Percentiles rank a stretch among this genome's conserved stretches.
phyloP scores from a whole-genome alignment of 2,329 filamentous ascomycete genomes.

The Rhytidhysteron rufulum region DNA sequence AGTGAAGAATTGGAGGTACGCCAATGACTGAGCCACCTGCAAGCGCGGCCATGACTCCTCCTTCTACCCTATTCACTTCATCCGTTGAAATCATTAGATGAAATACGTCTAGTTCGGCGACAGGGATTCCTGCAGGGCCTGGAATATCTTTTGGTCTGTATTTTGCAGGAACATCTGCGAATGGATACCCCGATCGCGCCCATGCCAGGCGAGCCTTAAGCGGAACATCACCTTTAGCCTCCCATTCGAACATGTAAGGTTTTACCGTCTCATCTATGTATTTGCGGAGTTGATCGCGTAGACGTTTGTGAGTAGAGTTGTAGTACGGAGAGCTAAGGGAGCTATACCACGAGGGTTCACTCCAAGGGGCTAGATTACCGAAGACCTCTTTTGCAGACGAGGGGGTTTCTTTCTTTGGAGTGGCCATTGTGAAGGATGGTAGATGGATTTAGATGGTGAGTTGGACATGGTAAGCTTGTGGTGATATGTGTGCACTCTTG shows the following conservation, averaged over 20 bases:
- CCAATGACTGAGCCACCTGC: conserved; percentile 61
- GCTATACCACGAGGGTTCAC: conserved; percentile 45
- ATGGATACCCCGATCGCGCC: conserved; percentile 40
- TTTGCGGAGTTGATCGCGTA: conserved; percentile 54
- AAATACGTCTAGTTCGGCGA: conserved; percentile 35
- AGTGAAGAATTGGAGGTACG: conserved; percentile 59
- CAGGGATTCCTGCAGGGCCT: conserved; percentile 34
- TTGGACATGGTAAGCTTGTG: background rate
- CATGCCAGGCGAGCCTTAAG: conserved; percentile 41
- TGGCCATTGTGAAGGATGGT: background rate
- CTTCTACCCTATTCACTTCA: conserved; percentile 53
- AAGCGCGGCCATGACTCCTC: conserved; percentile 56
- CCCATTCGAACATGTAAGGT: conserved; percentile 61
- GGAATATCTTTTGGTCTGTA: conserved; percentile 40
- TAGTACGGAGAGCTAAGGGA: conserved; percentile 59
- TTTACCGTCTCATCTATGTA: conserved; percentile 59
- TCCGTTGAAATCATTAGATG: conserved; percentile 51
- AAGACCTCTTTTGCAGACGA: conserved; percentile 21
- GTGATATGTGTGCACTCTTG: background rate
- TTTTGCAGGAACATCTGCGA: conserved; percentile 41
- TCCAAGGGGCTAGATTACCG: conserved; percentile 40
- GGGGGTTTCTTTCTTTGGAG: background rate
- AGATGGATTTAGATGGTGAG: background rate
- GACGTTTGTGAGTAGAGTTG: conserved; percentile 56
- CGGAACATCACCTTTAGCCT: conserved; percentile 47